These are phyloP conservation scores for Nakazawaea pomicola DNA, from an alignment of 805 yeast species.

Conservation along the genomic window DNA sequence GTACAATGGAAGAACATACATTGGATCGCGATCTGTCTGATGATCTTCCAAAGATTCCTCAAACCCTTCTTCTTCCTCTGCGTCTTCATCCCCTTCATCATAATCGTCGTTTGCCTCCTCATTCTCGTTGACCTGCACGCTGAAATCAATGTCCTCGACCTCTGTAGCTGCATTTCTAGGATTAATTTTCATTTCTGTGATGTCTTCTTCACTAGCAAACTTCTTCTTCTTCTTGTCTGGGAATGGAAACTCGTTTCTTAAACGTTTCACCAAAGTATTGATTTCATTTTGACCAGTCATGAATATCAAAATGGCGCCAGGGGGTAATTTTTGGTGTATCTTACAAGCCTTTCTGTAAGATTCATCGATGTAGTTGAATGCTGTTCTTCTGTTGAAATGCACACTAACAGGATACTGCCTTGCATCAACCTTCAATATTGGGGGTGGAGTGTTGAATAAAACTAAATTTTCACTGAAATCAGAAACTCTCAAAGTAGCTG, in stretches of 20 bases:
- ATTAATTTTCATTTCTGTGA: slow-evolving; percentile 42
- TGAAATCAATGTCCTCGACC: slow-evolving; percentile 83
- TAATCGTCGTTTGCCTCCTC: slow-evolving; percentile 37
- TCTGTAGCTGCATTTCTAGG: slow-evolving; percentile 67
- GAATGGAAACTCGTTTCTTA: slow-evolving; percentile 66
- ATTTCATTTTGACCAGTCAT: slow-evolving; percentile 96
- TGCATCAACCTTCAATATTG: slow-evolving; percentile 83
- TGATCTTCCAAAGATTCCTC: slow-evolving; percentile 70
- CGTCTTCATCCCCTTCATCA: slow-evolving; percentile 45
- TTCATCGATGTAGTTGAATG: slow-evolving; percentile 76
- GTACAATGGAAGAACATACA: slow-evolving; percentile 88
- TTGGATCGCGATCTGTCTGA: slow-evolving; percentile 69
- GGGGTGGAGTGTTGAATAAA: slow-evolving; percentile 73
- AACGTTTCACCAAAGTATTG: slow-evolving; percentile 60
- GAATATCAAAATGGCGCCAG: slow-evolving; percentile 89
- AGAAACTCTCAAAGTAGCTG: slow-evolving; percentile 90
- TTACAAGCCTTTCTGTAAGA: slow-evolving; percentile 81
- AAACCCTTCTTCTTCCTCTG: slow-evolving; percentile 58
- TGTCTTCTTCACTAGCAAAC: slow-evolving; percentile 26
- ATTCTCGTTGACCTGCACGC: slow-evolving; percentile 38
- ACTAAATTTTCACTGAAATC: slow-evolving; percentile 83
- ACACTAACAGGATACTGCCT: slow-evolving; percentile 91
- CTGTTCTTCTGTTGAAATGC: slow-evolving; percentile 82
- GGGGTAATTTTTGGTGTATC: slow-evolving; percentile 81
- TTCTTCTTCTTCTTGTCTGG: slow-evolving; percentile 23